Base-by-base conservation (phyloP, 169 alveolate species). In the Plasmodium berghei region DNA sequence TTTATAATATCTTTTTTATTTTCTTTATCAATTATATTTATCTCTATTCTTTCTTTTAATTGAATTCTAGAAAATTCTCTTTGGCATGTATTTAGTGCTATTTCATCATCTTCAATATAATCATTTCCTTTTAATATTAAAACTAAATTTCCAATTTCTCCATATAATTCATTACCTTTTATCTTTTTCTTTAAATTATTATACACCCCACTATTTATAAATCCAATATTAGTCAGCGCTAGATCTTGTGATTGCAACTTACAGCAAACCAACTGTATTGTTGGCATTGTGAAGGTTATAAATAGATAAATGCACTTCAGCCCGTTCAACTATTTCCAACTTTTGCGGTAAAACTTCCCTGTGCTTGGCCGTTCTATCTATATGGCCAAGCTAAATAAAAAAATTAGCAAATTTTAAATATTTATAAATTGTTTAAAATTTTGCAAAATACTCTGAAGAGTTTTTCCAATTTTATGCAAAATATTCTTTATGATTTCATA, bases 221-320 rank as follows among this genome's bases (percentile, higher is more conserved):
- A 91, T 2, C 93, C 94, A 70, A 42, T 74, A 48, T 91, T 91
- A 6, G 93, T 91, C 40, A 87, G 69, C 14, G 94, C 94, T 48
- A 91, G 55, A 48, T 87, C 94, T 62, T 91, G 94, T 9, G 94
- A 91, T 8, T 91, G 94, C 20, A 91, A 56, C 45, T 87, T 91
- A 66, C 93, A 87, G 52, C 93, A 87, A 46, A 83, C 34, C 54
- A 91, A 45, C 12, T 63, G 63, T 4, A 70, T 58, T 28, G 55
- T 42, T 9, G 59, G 28, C 77, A 75, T 75, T 14, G 24, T 46
- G 1, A 16, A 42, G 12, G 20, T 56, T 16, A n/a, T 20, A 10
- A 10, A 4, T 55, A 10, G 55, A 46, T n/a, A 46, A 8, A 46
- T 46, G 9, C 9, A 9, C 55, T 8, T 46, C 9, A 46, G n/a